phyloP scores from a whole-genome alignment of 352 stramenopile genomes.

The Pythium pyrilobum region DNA sequence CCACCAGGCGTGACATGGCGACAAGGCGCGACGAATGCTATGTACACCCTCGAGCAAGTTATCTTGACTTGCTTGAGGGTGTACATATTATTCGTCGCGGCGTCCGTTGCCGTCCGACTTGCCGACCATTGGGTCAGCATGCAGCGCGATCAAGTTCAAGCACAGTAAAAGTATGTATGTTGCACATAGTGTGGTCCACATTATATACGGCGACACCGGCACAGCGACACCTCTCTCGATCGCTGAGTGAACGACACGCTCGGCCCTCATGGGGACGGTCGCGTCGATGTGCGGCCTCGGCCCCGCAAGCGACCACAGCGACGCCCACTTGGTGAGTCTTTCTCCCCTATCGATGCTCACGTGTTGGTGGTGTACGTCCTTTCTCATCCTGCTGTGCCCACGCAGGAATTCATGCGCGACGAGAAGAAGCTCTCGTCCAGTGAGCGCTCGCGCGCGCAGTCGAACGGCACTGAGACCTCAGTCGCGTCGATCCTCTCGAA shows the following conservation, averaged over 20 bases:
- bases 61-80: no score
- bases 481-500: slow-evolving; percentile 27
- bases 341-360: neutral
- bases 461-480: slow-evolving; percentile 20
- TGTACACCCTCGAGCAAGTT: no score
- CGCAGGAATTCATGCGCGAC: slow-evolving; percentile 18
- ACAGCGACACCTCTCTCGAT: neutral
- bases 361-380: slow-evolving; percentile 26
- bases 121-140: no score
- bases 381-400: neutral
- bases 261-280: slow-evolving; percentile 24
- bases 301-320: slow-evolving; percentile 8
- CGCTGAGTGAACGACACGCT: neutral
- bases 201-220: neutral
- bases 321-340: slow-evolving; percentile 19
- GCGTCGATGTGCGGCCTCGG: slow-evolving; percentile 39
- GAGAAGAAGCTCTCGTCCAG: slow-evolving; percentile 15
- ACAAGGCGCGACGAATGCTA: no score
- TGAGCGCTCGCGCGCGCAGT: slow-evolving; percentile 22
- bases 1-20: no score
- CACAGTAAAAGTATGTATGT: no score
- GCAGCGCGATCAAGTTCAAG: no score
- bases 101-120: no score
- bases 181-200: slow-evolving; percentile 4
- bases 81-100: no score